A percentile compares a stretch with the other conserved stretches of the same genome.
Conservation (phyloP, 2,329 filamentous ascomycete genomes). For the Xylaria sp. region DNA sequence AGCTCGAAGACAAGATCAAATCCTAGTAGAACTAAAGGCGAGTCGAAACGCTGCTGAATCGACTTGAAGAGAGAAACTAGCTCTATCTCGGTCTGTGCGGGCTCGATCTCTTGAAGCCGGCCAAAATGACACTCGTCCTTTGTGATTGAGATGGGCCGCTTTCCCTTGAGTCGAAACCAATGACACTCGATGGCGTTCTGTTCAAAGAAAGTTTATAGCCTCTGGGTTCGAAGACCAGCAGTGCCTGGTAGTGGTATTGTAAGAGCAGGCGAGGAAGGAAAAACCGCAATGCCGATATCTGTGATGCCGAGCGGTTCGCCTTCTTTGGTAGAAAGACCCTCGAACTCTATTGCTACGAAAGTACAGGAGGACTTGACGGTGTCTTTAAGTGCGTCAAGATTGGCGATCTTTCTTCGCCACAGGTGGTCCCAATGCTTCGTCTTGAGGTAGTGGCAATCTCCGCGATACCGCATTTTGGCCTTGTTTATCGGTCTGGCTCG, state of each 20-base stretch:
- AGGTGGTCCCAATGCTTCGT: conserved; percentile 31
- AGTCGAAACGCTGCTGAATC: conserved; percentile 8
- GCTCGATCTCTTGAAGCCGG: conserved; percentile 30
- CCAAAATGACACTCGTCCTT: conserved; percentile 26
- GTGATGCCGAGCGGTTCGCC: conserved; percentile 20
- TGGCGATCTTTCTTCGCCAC: conserved; percentile 29
- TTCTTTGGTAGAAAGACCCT: conserved; percentile 21
- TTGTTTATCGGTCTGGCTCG: too few relatives aligned
- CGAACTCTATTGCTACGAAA: conserved; percentile 36
- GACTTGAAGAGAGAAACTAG: conserved; percentile 22
- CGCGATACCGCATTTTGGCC: conserved; percentile 27
- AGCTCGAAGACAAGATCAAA: conserved; percentile 31
- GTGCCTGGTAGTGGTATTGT: not conserved
- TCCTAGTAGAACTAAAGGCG: conserved; percentile 23
- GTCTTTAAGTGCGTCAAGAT: conserved; percentile 28
- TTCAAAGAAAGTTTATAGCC: conserved; percentile 14
- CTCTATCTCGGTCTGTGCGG: conserved; percentile 15
- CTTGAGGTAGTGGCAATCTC: conserved; percentile 16
- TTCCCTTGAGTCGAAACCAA: conserved; percentile 28
- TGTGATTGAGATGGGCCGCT: conserved; percentile 8
- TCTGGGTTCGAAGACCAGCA: conserved; percentile 6
- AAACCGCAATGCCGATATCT: conserved; percentile 34
- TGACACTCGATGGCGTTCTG: conserved; percentile 27
- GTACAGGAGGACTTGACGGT: conserved; percentile 24
- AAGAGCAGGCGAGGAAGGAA: conserved; percentile 9